A percentile compares a stretch with the other conserved stretches of the same genome.
These are phyloP conservation scores for Pseudogymnoascus sp. DNA, from an alignment of 2,329 filamentous ascomycete species.

Conservation along the genomic window DNA sequence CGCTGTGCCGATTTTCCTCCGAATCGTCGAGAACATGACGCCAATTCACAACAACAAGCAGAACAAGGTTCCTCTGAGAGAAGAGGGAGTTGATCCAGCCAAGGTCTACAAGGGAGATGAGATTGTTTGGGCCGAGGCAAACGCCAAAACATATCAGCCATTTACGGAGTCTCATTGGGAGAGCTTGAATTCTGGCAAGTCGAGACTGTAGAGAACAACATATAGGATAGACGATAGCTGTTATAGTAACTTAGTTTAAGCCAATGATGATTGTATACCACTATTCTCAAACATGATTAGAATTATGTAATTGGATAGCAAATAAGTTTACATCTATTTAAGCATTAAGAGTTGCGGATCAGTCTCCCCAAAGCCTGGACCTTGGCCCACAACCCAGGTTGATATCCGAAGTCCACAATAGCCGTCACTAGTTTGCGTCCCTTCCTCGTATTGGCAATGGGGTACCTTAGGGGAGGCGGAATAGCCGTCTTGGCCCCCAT, in stretches of 20 bases:
- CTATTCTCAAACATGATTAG: neutral
- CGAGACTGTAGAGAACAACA: conserved; percentile 34
- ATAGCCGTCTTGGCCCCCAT: conserved; percentile 67
- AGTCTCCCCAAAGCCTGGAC: conserved; percentile 27
- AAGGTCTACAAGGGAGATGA: conserved; percentile 37
- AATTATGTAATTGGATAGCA: conserved; percentile 7
- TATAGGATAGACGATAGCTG: neutral
- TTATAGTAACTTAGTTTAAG: neutral
- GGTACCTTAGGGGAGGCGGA: conserved; percentile 73
- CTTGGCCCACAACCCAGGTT: conserved; percentile 28
- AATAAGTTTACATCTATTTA: conserved; percentile 7
- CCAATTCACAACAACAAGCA: conserved; percentile 74
- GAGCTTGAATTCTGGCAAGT: conserved; percentile 36
- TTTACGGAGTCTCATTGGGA: conserved; percentile 56
- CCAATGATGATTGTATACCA: neutral
- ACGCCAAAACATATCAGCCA: conserved; percentile 50
- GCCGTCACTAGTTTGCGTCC: conserved; percentile 61
- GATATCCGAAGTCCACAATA: conserved; percentile 56
- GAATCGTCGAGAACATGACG: conserved; percentile 50
- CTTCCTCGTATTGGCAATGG: conserved; percentile 56
- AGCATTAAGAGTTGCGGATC: conserved; percentile 24
- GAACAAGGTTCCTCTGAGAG: conserved; percentile 64
- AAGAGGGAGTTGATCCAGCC: conserved; percentile 55
- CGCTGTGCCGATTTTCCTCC: conserved; percentile 67
- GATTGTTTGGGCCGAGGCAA: conserved; percentile 51